A percentile compares a stretch with the other conserved stretches of the same genome.
These are phyloP conservation scores for Nymphaea thermarum DNA, from an alignment of 164 flowering plant genomes.

Conservation along the genomic window DNA sequence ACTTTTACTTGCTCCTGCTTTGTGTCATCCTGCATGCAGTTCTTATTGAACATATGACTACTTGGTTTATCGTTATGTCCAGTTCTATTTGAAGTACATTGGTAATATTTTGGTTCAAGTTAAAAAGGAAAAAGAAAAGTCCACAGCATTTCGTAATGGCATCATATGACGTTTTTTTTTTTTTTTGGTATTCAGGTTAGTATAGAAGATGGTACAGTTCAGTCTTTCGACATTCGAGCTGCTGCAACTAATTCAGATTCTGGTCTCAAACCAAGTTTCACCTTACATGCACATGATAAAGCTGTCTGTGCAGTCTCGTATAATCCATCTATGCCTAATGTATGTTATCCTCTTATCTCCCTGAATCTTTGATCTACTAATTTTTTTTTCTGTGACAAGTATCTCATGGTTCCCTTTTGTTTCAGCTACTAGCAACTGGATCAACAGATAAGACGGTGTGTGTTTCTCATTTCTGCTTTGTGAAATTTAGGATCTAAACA, in stretches of 20 bases:
- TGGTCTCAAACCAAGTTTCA: conserved; percentile 49
- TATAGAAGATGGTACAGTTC: conserved; percentile 80
- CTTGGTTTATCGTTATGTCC: no score
- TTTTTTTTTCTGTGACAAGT: not conserved
- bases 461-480: not conserved
- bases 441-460: conserved; percentile 76
- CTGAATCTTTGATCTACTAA: not conserved
- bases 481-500: not conserved
- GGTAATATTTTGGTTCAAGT: no score
- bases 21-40: no score
- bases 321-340: conserved; percentile 56
- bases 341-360: conserved; percentile 13
- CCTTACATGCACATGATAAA: conserved; percentile 92
- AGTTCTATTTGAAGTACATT: no score
- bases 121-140: not conserved
- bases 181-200: conserved; percentile 39
- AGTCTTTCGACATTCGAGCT: conserved; percentile 68
- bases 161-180: no score
- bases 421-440: conserved; percentile 85
- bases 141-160: not conserved
- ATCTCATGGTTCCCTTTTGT: not conserved
- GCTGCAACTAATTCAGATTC: conserved; percentile 45
- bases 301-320: conserved; percentile 70
- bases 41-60: no score
- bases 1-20: no score